Evolutionary conservation across 176 grass and related monocot species (phyloP).

Genomic region (Saccharum officinarum): DNA sequence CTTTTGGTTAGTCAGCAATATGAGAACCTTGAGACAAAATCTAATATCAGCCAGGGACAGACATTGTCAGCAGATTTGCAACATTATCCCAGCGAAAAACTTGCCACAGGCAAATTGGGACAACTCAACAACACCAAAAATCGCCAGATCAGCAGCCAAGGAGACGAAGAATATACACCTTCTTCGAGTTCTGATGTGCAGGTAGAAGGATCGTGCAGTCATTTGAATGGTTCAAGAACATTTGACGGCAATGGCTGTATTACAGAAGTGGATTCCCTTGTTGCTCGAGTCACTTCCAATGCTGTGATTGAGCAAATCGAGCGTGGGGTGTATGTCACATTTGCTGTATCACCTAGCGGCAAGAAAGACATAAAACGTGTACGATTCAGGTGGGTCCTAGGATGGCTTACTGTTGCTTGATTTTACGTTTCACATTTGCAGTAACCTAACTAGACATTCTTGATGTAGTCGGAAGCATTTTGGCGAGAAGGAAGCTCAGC

Average conservation of each 20-base stretch:
- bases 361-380: slow-evolving; percentile 72
- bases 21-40: slow-evolving; percentile 24
- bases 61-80: slow-evolving; percentile 7
- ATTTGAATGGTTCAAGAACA: slow-evolving; percentile 33
- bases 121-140: slow-evolving; percentile 6
- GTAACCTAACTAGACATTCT: slow-evolving; percentile 6
- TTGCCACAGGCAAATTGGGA: not conserved
- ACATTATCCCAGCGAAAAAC: not conserved
- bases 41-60: not conserved
- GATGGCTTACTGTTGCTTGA: not conserved
- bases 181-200: not conserved
- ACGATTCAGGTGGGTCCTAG: slow-evolving; percentile 69
- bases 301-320: slow-evolving; percentile 70
- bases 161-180: not conserved
- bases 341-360: slow-evolving; percentile 39
- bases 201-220: slow-evolving; percentile 15
- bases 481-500: slow-evolving; percentile 73
- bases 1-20: slow-evolving; percentile 17
- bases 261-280: not conserved
- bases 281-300: not conserved
- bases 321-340: slow-evolving; percentile 74
- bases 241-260: slow-evolving; percentile 10
- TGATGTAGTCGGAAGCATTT: slow-evolving; percentile 84
- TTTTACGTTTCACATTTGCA: not conserved
- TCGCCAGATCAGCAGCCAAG: not conserved